Percentiles rank a stretch among this genome's conserved stretches.
Evolutionary conservation across 441 rosid genomes (phyloP).

Genomic region (Jatropha multifida): DNA sequence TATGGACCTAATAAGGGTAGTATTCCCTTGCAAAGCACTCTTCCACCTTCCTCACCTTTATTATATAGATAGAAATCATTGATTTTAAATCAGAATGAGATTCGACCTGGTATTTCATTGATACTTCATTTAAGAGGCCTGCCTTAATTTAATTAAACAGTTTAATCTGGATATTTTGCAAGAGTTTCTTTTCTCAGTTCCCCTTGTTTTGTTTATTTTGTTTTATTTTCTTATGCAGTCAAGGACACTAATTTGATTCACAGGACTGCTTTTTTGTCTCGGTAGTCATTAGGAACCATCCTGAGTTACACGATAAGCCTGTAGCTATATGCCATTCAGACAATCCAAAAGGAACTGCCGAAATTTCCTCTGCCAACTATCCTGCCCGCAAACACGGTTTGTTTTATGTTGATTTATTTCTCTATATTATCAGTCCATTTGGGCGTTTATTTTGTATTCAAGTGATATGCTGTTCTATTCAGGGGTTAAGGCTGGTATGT

Average conservation of each 20-base stretch:
- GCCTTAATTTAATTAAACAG: background rate
- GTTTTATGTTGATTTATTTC: conserved; percentile 34
- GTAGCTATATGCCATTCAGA: conserved; percentile 94
- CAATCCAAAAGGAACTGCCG: conserved; percentile 94
- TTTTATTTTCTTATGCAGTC: conserved; percentile 16
- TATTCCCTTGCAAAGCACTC: background rate
- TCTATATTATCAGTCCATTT: conserved; percentile 12
- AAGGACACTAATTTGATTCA: conserved; percentile 30
- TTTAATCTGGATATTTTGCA: conserved; percentile 1
- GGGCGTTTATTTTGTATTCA: conserved; percentile 16
- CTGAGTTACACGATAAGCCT: conserved; percentile 70
- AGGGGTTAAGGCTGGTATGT: conserved; percentile 94
- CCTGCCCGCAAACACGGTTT: conserved; percentile 88
- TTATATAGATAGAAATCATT: background rate
- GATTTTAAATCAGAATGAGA: background rate
- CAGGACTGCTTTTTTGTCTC: conserved; percentile 98
- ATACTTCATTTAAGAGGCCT: background rate
- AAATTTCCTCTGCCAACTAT: conserved; percentile 95
- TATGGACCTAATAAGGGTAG: background rate
- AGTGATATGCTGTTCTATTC: conserved; percentile 14
- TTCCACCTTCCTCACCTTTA: background rate
- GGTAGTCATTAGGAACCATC: conserved; percentile 74
- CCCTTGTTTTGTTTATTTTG: background rate
- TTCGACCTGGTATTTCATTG: background rate
- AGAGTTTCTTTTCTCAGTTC: background rate